Conservation (phyloP, 1,139 yeast species). For the Suhomyces anneliseae region DNA sequence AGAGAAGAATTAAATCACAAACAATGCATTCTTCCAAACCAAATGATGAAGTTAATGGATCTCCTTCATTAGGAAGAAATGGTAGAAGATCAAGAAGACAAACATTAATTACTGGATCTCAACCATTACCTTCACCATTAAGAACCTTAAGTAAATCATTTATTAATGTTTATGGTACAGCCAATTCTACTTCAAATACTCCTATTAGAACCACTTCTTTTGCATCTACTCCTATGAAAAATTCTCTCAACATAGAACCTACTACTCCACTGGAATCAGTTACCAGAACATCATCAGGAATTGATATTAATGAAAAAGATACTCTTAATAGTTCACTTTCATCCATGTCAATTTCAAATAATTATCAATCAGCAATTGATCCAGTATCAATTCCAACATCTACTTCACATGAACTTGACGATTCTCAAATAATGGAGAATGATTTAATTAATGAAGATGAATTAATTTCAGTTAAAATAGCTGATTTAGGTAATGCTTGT, state of each 20-base stretch:
- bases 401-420: slow-evolving; percentile 9
- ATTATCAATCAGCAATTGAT: slow-evolving; percentile 20
- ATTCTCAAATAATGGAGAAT: slow-evolving; percentile 5
- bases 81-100: slow-evolving; percentile 67
- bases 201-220: slow-evolving; percentile 32
- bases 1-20: slow-evolving; percentile 13
- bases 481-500: slow-evolving; percentile 53
- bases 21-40: slow-evolving; percentile 6
- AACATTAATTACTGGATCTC: slow-evolving; percentile 81
- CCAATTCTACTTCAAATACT: slow-evolving; percentile 44
- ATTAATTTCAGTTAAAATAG: slow-evolving; percentile 48
- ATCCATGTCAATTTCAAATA: slow-evolving; percentile 42
- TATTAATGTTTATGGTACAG: slow-evolving; percentile 39
- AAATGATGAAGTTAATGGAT: slow-evolving; percentile 10
- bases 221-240: slow-evolving; percentile 3
- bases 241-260: slow-evolving; percentile 4
- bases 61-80: slow-evolving; percentile 45
- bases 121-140: slow-evolving; percentile 80
- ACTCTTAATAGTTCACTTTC: slow-evolving; percentile 42
- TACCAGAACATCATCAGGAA: slow-evolving; percentile 8
- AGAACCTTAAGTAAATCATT: slow-evolving; percentile 27
- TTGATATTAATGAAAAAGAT: slow-evolving; percentile 14
- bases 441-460: slow-evolving; percentile 45
- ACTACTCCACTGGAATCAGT: slow-evolving; percentile 13
- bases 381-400: slow-evolving; percentile 26